Conservation (phyloP, 202 grass and related monocot species). For the Saccharum hybrid region DNA sequence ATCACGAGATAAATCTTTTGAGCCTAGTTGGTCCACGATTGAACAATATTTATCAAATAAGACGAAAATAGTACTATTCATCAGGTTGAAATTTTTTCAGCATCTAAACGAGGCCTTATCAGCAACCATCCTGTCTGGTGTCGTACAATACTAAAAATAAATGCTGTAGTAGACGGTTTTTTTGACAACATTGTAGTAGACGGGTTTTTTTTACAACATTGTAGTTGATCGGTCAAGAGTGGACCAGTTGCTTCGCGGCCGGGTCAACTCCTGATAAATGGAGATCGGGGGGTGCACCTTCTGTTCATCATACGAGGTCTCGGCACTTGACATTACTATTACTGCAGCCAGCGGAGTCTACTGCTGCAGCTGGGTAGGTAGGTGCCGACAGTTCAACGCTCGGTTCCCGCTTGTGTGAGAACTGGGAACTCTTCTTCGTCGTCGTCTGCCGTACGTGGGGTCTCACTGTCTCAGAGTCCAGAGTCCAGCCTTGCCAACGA, state of each 20-base stretch:
- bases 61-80: no score
- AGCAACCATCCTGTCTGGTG: background rate
- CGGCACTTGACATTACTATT: background rate
- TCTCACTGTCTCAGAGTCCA: background rate
- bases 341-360: background rate
- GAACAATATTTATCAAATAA: no score
- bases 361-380: background rate
- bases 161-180: no score
- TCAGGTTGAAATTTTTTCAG: no score
- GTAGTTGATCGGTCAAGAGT: background rate
- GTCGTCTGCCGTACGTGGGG: background rate
- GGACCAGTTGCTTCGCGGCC: background rate
- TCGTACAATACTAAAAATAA: no score
- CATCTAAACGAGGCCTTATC: no score
- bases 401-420: slow-evolving; percentile 3
- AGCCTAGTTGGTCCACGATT: no score
- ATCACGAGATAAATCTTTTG: no score
- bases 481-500: background rate
- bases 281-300: background rate
- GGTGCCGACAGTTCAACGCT: slow-evolving; percentile 22
- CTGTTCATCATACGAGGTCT: background rate
- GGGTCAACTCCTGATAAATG: background rate
- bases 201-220: no score
- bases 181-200: no score
- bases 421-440: background rate